Conservation (phyloP, 257 asterid genomes). For the Solanum piurae region DNA sequence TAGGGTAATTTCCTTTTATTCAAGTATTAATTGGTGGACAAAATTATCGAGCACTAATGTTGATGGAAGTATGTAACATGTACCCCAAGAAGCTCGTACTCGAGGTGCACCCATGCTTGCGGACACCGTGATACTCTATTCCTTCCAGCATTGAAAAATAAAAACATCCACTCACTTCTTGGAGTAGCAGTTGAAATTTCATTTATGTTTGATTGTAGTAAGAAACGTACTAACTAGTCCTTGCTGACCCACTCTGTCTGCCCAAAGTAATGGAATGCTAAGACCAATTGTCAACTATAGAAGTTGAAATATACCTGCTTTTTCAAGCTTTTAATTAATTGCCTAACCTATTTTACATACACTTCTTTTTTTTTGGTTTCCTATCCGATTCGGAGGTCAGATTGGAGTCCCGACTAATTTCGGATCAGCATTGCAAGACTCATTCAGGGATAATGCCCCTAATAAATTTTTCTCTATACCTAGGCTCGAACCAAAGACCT, state of each 20-base stretch:
- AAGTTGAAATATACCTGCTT: background rate
- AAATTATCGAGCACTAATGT: background rate
- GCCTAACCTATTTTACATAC: background rate
- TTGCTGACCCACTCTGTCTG: background rate
- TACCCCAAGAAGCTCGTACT: background rate
- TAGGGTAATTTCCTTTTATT: background rate
- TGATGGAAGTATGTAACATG: background rate
- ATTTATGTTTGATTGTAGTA: background rate
- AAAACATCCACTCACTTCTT: background rate
- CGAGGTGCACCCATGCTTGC: background rate
- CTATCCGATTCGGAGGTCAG: accelerated
- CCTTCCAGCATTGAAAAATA: background rate
- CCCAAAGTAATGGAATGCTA: background rate
- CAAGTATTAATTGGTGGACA: background rate
- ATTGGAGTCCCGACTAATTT: too few species aligned
- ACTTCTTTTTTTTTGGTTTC: background rate
- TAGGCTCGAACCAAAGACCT: too few species aligned
- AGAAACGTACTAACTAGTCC: background rate
- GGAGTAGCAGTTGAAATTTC: background rate
- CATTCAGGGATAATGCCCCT: background rate
- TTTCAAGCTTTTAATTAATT: background rate
- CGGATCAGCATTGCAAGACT: too few species aligned
- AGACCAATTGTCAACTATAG: background rate
- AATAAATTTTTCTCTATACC: too few species aligned
- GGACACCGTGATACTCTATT: background rate